phyloP scores from a whole-genome alignment of 495 filamentous ascomycete genomes.

The Talaromyces liani region DNA sequence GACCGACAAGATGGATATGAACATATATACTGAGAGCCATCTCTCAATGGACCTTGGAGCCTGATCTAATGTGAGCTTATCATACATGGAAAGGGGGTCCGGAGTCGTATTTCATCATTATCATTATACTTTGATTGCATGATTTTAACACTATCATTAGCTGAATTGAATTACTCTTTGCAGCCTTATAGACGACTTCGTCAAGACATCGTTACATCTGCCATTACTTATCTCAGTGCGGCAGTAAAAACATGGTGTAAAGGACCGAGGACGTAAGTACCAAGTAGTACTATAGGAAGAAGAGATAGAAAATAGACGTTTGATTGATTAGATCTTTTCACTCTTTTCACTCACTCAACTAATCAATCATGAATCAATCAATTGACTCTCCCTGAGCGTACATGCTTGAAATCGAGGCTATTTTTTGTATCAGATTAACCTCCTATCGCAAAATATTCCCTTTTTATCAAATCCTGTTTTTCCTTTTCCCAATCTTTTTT shows the following conservation, averaged over 20 bases:
- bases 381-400: conserved; percentile 1
- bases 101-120: background rate
- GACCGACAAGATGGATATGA: background rate
- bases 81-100: background rate
- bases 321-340: background rate
- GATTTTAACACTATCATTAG: background rate
- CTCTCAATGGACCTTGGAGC: background rate
- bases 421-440: background rate
- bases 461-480: background rate
- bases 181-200: background rate
- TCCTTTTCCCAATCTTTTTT: background rate
- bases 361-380: conserved; percentile 2
- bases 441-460: background rate
- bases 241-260: background rate
- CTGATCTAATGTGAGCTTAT: background rate
- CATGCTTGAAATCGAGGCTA: background rate
- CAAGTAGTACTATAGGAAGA: background rate
- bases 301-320: background rate
- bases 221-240: background rate
- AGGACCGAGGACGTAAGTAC: background rate
- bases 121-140: background rate
- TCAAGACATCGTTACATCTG: background rate
- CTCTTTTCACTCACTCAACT: background rate
- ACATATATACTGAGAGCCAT: background rate
- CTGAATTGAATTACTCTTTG: background rate